Conservation (phyloP, 495 filamentous ascomycete genomes). For the Trypethelium eluteriae region DNA sequence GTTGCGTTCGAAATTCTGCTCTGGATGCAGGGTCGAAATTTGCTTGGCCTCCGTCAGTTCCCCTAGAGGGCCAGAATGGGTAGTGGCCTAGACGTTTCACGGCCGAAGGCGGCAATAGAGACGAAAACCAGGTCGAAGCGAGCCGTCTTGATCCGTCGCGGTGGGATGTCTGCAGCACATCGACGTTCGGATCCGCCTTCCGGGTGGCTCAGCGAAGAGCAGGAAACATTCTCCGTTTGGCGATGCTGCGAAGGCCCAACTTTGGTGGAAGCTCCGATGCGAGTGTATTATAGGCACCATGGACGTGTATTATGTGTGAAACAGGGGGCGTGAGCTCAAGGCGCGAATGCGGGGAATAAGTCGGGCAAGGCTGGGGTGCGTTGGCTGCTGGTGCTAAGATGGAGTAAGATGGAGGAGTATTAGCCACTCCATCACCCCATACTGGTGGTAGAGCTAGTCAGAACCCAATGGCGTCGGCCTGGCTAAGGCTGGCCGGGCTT, state of each 20-base stretch:
- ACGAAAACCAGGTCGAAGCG: background rate
- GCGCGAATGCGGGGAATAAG: constrained; percentile 3
- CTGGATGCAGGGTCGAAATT: background rate
- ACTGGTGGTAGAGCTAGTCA: too few species aligned
- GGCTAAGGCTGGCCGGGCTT: background rate
- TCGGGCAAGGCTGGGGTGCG: too few species aligned
- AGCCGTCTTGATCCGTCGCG: background rate
- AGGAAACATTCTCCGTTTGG: too few species aligned
- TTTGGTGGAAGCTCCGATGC: background rate
- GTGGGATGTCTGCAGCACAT: background rate
- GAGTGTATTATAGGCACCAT: background rate
- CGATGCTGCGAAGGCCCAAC: background rate
- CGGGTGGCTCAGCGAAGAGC: too few species aligned
- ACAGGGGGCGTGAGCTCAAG: background rate
- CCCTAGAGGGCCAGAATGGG: background rate
- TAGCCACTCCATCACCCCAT: too few species aligned
- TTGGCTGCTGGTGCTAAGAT: too few species aligned
- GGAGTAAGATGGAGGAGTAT: too few species aligned
- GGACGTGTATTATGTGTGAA: background rate
- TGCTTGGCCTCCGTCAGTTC: background rate
- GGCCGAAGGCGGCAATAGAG: background rate
- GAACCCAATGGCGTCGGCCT: background rate
- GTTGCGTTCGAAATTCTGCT: background rate
- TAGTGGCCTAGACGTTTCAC: background rate
- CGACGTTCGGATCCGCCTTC: too few species aligned